phyloP scores from a whole-genome alignment of 108 stramenopile genomes.

The Skeletonema marinoi region DNA sequence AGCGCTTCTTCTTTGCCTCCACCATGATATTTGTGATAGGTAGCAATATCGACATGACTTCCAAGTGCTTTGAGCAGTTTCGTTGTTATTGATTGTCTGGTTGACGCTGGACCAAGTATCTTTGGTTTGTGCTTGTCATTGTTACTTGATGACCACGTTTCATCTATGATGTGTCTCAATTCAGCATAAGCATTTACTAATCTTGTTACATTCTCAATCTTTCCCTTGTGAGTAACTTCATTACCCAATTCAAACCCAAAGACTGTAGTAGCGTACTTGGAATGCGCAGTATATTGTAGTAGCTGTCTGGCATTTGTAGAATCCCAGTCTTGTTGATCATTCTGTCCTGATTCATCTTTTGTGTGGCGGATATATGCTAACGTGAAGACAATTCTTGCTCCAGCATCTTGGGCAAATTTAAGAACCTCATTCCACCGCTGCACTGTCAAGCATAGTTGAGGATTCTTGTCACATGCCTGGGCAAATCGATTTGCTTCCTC shows the following conservation, averaged over 20 bases:
- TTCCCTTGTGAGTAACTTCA: slow-evolving; percentile 31
- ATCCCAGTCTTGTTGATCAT: slow-evolving; percentile 38
- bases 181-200: slow-evolving; percentile 32
- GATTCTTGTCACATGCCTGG: not conserved
- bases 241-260: slow-evolving; percentile 42
- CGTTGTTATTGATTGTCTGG: slow-evolving; percentile 14
- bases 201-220: slow-evolving; percentile 25
- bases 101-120: slow-evolving; percentile 36
- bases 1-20: slow-evolving; percentile 25
- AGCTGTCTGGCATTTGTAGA: slow-evolving; percentile 15
- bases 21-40: slow-evolving; percentile 48
- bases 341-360: slow-evolving; percentile 1
- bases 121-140: not conserved
- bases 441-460: slow-evolving; percentile 24
- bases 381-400: slow-evolving; percentile 37
- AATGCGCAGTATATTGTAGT: slow-evolving; percentile 22
- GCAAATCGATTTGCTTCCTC: not conserved
- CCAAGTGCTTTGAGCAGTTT: slow-evolving; percentile 11
- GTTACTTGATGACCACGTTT: slow-evolving; percentile 6
- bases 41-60: slow-evolving; percentile 29
- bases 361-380: slow-evolving; percentile 34
- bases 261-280: slow-evolving; percentile 4
- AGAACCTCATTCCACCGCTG: slow-evolving; percentile 30
- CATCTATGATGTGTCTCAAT: slow-evolving; percentile 28
- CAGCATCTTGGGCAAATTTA: slow-evolving; percentile 18